phyloP scores from a whole-genome alignment of 306 rosid species.

The Dryas drummondii region DNA sequence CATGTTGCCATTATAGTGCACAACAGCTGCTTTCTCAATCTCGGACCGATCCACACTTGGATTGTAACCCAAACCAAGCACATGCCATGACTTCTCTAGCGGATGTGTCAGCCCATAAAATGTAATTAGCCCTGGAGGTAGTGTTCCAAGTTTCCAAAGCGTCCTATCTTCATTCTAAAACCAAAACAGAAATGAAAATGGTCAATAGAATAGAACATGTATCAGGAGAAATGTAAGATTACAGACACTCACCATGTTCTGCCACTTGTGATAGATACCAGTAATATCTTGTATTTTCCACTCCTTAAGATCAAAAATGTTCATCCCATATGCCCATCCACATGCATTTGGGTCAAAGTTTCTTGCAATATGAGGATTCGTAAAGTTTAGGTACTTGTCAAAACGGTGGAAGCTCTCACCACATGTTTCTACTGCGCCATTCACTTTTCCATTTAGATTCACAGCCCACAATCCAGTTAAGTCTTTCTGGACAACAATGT shows the following conservation, averaged over 20 bases:
- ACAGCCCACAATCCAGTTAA: slow-evolving; percentile 78
- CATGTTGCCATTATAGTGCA: slow-evolving; percentile 95
- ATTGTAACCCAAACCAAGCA: slow-evolving; percentile 97
- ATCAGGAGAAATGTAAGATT: slow-evolving; percentile 23
- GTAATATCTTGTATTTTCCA: slow-evolving; percentile 92
- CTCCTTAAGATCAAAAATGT: slow-evolving; percentile 82
- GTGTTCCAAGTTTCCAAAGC: slow-evolving; percentile 93
- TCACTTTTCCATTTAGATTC: slow-evolving; percentile 83
- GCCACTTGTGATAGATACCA: slow-evolving; percentile 97
- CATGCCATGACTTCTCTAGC: slow-evolving; percentile 86
- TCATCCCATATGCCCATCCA: slow-evolving; percentile 99
- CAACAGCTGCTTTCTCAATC: slow-evolving; percentile 79
- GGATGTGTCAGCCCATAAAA: slow-evolving; percentile 90
- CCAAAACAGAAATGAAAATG: slow-evolving; percentile 19
- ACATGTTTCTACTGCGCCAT: slow-evolving; percentile 97
- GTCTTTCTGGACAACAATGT: slow-evolving; percentile 97
- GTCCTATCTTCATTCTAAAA: slow-evolving; percentile 85
- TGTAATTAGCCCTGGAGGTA: slow-evolving; percentile 93
- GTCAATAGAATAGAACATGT: background rate
- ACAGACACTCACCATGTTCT: slow-evolving; percentile 79
- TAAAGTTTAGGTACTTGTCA: slow-evolving; percentile 90
- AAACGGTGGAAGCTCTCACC: slow-evolving; percentile 90
- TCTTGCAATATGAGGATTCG: slow-evolving; percentile 83
- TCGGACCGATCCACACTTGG: slow-evolving; percentile 63
- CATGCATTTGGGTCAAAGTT: slow-evolving; percentile 90